phyloP scores from a whole-genome alignment of 1,139 yeast genomes.

The Wickerhamomyces sp. region DNA sequence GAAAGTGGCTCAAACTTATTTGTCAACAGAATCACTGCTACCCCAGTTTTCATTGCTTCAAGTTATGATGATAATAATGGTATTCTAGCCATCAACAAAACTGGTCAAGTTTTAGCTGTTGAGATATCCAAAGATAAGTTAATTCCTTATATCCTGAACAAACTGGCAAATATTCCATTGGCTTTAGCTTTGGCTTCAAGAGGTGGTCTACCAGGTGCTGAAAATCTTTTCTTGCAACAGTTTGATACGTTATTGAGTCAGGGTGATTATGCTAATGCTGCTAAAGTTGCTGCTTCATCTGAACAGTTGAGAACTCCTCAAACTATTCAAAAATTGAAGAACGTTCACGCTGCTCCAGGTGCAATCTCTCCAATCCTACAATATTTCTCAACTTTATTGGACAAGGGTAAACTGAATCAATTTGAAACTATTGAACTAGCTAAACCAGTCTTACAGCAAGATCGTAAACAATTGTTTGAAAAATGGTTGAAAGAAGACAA shows the following conservation, averaged over 20 bases:
- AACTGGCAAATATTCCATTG: slow-evolving; percentile 78
- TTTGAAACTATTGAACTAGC: slow-evolving; percentile 94
- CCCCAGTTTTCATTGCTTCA: slow-evolving; percentile 90
- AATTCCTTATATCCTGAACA: slow-evolving; percentile 85
- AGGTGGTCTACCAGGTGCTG: slow-evolving; percentile 98
- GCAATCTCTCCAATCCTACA: slow-evolving; percentile 91
- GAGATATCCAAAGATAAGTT: slow-evolving; percentile 82
- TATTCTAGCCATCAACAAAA: slow-evolving; percentile 86
- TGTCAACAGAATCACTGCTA: slow-evolving; percentile 95
- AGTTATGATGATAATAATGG: slow-evolving; percentile 72
- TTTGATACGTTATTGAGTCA: slow-evolving; percentile 78
- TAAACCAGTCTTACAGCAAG: slow-evolving; percentile 92
- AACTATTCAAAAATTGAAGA: slow-evolving; percentile 88
- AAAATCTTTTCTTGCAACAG: slow-evolving; percentile 83
- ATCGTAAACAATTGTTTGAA: slow-evolving; percentile 88
- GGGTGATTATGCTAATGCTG: slow-evolving; percentile 90
- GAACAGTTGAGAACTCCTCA: slow-evolving; percentile 92
- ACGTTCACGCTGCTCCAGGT: slow-evolving; percentile 92
- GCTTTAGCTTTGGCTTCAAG: slow-evolving; percentile 90
- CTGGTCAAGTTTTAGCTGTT: slow-evolving; percentile 93
- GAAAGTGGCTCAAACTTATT: slow-evolving; percentile 91
- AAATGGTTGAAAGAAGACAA: slow-evolving; percentile 96
- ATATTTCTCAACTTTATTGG: slow-evolving; percentile 87
- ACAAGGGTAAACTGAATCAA: slow-evolving; percentile 88
- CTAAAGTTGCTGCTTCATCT: slow-evolving; percentile 94